Conservation (phyloP, 345 rosid species). For the Geranium rotundifolium region DNA sequence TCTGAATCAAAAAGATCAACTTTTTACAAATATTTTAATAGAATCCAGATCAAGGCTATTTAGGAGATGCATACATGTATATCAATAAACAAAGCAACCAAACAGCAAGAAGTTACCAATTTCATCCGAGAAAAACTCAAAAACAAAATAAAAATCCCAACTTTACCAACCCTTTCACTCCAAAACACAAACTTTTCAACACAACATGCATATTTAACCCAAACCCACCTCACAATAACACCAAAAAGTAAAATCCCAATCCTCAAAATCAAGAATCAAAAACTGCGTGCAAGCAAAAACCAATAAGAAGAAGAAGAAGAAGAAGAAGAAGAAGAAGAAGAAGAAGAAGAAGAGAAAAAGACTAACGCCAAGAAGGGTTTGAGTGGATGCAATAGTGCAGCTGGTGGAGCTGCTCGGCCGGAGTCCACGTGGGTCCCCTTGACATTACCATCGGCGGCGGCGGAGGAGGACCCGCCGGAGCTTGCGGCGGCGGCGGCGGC, state of each 20-base stretch:
- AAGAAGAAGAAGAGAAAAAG: slow-evolving; percentile 12
- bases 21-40: no score
- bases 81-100: no score
- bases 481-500: slow-evolving; percentile 35
- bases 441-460: slow-evolving; percentile 35
- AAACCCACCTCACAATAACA: no score
- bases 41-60: no score
- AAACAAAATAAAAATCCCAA: slow-evolving; percentile 1
- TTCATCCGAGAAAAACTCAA: neutral
- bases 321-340: no score
- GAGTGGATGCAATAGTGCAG: slow-evolving; percentile 97
- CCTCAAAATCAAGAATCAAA: neutral
- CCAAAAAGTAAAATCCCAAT: no score
- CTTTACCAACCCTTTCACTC: neutral
- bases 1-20: slow-evolving; percentile 8
- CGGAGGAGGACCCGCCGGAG: slow-evolving; percentile 24
- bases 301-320: neutral
- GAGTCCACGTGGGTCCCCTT: slow-evolving; percentile 61
- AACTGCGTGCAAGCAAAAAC: slow-evolving; percentile 2
- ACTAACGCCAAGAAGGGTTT: slow-evolving; percentile 95
- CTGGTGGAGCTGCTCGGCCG: slow-evolving; percentile 82
- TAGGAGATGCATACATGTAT: no score
- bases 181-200: no score
- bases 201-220: no score
- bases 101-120: neutral